Percentiles rank a stretch among this genome's conserved stretches.
These are phyloP conservation scores for Porodaedalea pini DNA, from an alignment of 1,284 basidiomycete species.

Conservation along the genomic window DNA sequence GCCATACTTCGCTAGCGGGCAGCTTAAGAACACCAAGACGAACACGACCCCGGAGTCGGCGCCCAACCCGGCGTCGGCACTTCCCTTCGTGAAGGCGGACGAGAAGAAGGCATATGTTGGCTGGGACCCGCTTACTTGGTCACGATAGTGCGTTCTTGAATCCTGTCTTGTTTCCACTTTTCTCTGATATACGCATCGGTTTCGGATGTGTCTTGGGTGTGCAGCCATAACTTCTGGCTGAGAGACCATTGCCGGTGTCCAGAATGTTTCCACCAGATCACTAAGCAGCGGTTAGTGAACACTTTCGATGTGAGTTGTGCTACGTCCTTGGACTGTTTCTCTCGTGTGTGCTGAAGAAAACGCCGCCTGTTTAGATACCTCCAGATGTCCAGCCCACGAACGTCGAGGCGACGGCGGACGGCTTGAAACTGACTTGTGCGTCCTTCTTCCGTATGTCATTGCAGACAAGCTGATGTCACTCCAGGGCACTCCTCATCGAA, in stretches of 20 bases:
- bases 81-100: constrained; percentile 56
- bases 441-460: constrained; percentile 16
- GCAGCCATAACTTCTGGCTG: constrained; percentile 70
- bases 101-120: constrained; percentile 60
- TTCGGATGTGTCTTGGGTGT: not conserved
- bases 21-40: not conserved
- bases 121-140: constrained; percentile 65
- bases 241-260: constrained; percentile 89
- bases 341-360: not conserved
- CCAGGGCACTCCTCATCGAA: constrained; percentile 55
- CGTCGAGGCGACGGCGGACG: constrained; percentile 60
- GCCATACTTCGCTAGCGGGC: no score
- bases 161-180: not conserved
- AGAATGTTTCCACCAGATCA: constrained; percentile 83
- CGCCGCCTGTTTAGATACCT: constrained; percentile 58
- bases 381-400: constrained; percentile 62
- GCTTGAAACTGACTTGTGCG: constrained; percentile 68
- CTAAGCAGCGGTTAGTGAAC: constrained; percentile 87
- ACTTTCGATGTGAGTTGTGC: constrained; percentile 68
- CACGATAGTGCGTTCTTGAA: constrained; percentile 56
- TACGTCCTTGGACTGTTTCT: not conserved
- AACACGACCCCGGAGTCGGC: not conserved
- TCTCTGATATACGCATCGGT: not conserved
- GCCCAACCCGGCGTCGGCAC: constrained; percentile 23
- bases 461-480: not conserved